These are phyloP conservation scores for Lachnellula hyalina DNA, from an alignment of 2,329 filamentous ascomycete genomes.

Conservation along the genomic window DNA sequence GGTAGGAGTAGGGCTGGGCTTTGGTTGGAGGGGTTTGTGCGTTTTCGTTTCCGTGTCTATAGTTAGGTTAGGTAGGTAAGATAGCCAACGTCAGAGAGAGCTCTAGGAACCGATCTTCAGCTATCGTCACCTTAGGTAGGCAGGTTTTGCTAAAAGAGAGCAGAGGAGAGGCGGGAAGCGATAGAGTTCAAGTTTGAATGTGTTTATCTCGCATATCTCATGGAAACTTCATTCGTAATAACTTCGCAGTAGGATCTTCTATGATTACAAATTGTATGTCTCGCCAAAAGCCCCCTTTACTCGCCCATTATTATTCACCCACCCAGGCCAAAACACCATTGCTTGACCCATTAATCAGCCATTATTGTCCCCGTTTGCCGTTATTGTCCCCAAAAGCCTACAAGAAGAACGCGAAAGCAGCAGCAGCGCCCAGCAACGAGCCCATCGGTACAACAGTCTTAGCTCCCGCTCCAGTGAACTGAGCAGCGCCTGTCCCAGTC, in stretches of 20 bases:
- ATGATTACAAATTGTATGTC: background rate
- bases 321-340: background rate
- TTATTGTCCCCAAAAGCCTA: background rate
- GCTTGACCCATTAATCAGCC: background rate
- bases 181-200: too few relatives aligned
- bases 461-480: slow-evolving; percentile 1
- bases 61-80: background rate
- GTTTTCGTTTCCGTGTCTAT: background rate
- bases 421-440: background rate
- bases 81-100: background rate
- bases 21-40: background rate
- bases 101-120: background rate
- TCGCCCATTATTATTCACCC: background rate
- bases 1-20: background rate
- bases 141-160: too few relatives aligned
- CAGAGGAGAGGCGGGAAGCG: too few relatives aligned
- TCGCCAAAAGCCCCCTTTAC: background rate
- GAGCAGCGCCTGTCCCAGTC: background rate
- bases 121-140: too few relatives aligned
- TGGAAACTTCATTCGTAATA: too few relatives aligned
- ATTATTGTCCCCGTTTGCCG: background rate
- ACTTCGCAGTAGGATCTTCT: background rate
- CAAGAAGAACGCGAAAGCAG: slow-evolving; percentile 3
- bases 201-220: too few relatives aligned
- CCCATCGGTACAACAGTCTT: background rate